Percentiles rank a stretch among this genome's conserved stretches.
Evolutionary conservation across 768 basidiomycete species (phyloP).

Genomic region (Suillus subluteus): DNA sequence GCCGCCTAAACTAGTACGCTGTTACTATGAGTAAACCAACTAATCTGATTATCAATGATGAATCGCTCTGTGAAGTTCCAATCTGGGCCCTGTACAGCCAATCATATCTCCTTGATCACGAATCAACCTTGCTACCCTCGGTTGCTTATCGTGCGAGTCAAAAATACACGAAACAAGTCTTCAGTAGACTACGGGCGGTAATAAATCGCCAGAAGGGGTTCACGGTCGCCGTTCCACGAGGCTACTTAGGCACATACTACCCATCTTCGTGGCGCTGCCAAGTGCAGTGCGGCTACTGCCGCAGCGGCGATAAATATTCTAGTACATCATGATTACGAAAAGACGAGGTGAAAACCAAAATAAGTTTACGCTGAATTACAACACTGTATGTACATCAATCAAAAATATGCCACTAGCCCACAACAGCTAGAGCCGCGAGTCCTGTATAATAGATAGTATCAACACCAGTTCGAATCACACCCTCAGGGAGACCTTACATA

Average conservation of each 20-base stretch:
- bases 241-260: background rate
- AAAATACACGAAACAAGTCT: background rate
- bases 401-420: constrained; percentile 14
- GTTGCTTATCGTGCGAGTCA: background rate
- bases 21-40: background rate
- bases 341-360: constrained; percentile 1
- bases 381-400: constrained; percentile 6
- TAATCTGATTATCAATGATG: background rate
- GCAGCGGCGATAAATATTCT: no score
- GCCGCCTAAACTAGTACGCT: background rate
- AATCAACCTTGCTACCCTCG: background rate
- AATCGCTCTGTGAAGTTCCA: background rate
- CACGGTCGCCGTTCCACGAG: background rate
- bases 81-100: background rate
- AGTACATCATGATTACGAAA: background rate
- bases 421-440: constrained; percentile 10
- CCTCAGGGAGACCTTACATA: constrained; percentile 44
- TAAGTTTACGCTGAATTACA: constrained; percentile 6
- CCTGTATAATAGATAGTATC: constrained; percentile 10
- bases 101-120: background rate
- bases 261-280: constrained; percentile 5
- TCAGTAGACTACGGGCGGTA: background rate
- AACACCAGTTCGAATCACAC: background rate
- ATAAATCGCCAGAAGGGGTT: background rate
- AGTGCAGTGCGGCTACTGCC: background rate